A percentile compares a stretch with the other conserved stretches of the same genome.
Evolutionary conservation across 1,139 yeast species (phyloP).

Genomic region (Pneumocystis canis): DNA sequence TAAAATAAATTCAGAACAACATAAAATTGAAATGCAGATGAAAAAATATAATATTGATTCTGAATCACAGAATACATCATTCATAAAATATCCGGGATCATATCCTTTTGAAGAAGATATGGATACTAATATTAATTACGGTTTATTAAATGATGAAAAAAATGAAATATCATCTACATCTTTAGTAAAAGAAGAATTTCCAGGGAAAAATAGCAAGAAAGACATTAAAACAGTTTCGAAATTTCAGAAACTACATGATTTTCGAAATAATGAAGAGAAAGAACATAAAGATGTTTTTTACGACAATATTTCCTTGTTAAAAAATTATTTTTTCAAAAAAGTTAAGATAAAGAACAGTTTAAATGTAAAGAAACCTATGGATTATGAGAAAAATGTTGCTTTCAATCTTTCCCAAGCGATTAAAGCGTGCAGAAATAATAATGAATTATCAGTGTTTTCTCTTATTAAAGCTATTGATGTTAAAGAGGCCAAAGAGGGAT

Average conservation of each 20-base stretch:
- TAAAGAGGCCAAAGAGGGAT: background rate
- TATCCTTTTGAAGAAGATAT: background rate
- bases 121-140: background rate
- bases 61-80: background rate
- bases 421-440: background rate
- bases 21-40: background rate
- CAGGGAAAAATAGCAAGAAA: background rate
- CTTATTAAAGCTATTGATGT: background rate
- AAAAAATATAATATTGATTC: background rate
- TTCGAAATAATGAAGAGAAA: background rate
- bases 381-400: background rate
- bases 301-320: background rate
- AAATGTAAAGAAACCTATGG: background rate
- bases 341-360: background rate
- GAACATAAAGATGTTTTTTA: background rate
- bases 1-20: slow-evolving; percentile 3
- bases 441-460: background rate
- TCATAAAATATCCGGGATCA: background rate
- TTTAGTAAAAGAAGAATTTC: background rate
- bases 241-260: background rate
- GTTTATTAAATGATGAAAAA: background rate
- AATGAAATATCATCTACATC: background rate
- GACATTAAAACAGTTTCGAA: background rate
- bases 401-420: background rate
- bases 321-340: background rate